Conservation (phyloP, 2,329 filamentous ascomycete genomes). For the Ambrosiella beaveri region DNA sequence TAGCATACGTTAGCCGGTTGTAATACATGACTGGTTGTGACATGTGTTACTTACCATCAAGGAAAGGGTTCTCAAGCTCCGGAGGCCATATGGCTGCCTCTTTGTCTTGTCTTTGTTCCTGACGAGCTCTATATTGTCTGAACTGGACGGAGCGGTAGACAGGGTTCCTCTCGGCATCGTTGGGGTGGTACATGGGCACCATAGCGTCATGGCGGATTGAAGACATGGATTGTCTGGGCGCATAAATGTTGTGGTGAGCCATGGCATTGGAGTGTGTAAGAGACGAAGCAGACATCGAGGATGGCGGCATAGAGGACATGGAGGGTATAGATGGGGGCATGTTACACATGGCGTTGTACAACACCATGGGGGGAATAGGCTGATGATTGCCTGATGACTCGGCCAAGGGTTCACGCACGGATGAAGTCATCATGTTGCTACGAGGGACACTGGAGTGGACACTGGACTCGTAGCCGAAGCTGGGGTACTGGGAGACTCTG, state of each 20-base stretch:
- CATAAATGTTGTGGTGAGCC: conserved; percentile 3
- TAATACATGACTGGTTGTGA: not conserved
- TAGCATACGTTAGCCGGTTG: not conserved
- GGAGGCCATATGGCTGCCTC: conserved; percentile 38
- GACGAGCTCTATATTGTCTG: conserved; percentile 46
- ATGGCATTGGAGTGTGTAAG: not conserved
- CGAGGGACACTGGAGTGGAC: conserved; percentile 29
- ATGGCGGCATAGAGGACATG: not conserved
- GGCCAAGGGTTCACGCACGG: conserved; percentile 4
- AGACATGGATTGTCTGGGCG: conserved; percentile 5
- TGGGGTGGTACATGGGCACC: conserved; percentile 1
- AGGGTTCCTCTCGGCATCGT: conserved; percentile 31
- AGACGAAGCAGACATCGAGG: not conserved
- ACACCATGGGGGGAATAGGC: conserved; percentile 3
- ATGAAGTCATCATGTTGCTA: conserved; percentile 27
- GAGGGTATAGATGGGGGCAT: conserved; percentile 1
- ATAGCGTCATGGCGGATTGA: conserved; percentile 8
- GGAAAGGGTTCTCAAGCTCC: conserved; percentile 46
- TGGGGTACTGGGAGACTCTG: conserved; percentile 3
- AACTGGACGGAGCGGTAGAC: conserved; percentile 46
- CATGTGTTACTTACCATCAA: conserved; percentile 38
- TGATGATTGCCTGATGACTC: conserved; percentile 2
- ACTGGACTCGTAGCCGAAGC: conserved; percentile 15
- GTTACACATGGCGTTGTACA: conserved; percentile 10
- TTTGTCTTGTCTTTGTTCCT: conserved; percentile 46